phyloP scores from a whole-genome alignment of 176 grass and related monocot genomes.

The Paspalum notatum region DNA sequence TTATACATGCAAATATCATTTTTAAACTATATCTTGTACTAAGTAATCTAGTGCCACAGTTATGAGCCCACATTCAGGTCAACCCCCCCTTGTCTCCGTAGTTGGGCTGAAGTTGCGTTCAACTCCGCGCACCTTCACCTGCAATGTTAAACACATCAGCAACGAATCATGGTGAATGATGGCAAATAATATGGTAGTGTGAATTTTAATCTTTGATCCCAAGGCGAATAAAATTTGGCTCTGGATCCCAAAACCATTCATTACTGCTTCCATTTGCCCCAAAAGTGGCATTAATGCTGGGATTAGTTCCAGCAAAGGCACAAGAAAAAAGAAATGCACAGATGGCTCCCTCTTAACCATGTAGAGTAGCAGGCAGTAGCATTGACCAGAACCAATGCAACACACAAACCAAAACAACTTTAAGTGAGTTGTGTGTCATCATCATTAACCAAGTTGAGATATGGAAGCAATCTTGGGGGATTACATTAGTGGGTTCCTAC shows the following conservation, averaged over 20 bases:
- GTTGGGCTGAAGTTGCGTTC: constrained; percentile 46
- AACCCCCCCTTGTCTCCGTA: constrained; percentile 50
- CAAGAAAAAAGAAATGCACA: constrained; percentile 19
- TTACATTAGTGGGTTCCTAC: constrained; percentile 41
- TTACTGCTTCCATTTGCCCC: constrained; percentile 59
- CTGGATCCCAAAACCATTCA: constrained; percentile 69
- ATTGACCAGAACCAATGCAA: constrained; percentile 56
- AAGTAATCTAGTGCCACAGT: constrained; percentile 66
- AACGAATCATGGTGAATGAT: constrained; percentile 58
- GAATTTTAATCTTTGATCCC: constrained; percentile 56
- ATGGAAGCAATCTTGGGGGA: constrained; percentile 54
- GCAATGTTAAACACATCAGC: constrained; percentile 37
- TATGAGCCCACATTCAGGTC: constrained; percentile 60
- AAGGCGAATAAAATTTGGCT: constrained; percentile 57
- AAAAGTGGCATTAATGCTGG: constrained; percentile 48
- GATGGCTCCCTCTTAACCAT: constrained; percentile 37
- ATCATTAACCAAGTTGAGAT: constrained; percentile 56
- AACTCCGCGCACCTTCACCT: constrained; percentile 41
- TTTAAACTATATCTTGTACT: constrained; percentile 60
- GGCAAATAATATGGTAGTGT: constrained; percentile 47
- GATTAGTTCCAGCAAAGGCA: constrained; percentile 41
- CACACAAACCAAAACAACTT: constrained; percentile 67
- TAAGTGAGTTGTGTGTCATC: constrained; percentile 66
- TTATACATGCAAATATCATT: constrained; percentile 54
- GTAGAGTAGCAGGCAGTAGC: constrained; percentile 39